Evolutionary conservation across 306 rosid genomes (phyloP), one percentile per base, ranked within the genome.

Genomic region (Rubus parviflorus): DNA sequence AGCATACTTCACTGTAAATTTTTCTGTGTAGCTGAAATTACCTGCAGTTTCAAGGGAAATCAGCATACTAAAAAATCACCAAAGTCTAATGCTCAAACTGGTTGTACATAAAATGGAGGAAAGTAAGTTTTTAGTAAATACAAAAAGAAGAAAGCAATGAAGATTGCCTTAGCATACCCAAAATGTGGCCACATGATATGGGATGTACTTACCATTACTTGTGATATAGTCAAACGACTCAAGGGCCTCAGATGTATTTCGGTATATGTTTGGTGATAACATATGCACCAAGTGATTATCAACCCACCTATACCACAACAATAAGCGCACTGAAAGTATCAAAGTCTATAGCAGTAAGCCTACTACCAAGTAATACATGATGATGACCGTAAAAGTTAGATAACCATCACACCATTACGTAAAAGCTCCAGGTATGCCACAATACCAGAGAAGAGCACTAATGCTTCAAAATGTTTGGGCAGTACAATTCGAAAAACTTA

Each of bases 141-240:
- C 40, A 73, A 56, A 40, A 58, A 74, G 45, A 43, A 23, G 45
- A 43, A 23, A 45, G 56, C 23, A 56, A 42, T 5, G 17, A 23
- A 42, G 17, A 30, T 60, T 58, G 46, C 15, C 11, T 4, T 22
- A 13, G 60, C 1, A 43, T 16, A 9, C 14, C 67, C 5, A 30
- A 71, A 25, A 61, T 38, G 35, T 30, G 35, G 38, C 72, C 1
- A 43, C 75, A 17, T 1, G 12, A 43, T 20, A 42, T 19, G 37
- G 51, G 23, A 22, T 69, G 41, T 48, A 69, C 88, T 79, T 83
- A 93, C 97, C 97, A 72, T 91, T 93, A 81, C 89, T 89, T n/a
- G 98, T 87, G 70, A 93, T 91, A 75, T 93, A 93, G 80, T 93
- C 98, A 82, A 93, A 93, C 61, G 98, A 89, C 79, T 93, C 97